These are phyloP conservation scores for Hamamelis virginiana DNA, from an alignment of 164 flowering plant species.

Conservation along the genomic window DNA sequence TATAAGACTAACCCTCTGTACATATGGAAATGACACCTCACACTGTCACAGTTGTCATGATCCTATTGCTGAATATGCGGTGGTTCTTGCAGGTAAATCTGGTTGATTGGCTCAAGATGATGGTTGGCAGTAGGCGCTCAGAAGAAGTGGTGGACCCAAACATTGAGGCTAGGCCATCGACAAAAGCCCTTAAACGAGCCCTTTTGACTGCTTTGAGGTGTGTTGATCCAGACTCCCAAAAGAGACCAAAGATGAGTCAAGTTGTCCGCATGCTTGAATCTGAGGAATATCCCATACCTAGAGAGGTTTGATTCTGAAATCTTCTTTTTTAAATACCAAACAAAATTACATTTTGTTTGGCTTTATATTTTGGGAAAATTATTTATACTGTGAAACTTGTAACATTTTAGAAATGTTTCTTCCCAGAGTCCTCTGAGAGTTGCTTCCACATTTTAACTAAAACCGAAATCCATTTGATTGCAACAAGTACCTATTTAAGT, in stretches of 20 bases:
- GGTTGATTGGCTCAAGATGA: conserved; percentile 88
- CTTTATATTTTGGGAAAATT: not conserved
- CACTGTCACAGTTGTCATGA: too few relatives aligned
- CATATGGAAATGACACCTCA: too few relatives aligned
- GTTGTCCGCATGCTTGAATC: conserved; percentile 92
- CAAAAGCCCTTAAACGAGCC: conserved; percentile 74
- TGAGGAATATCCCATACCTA: conserved; percentile 76
- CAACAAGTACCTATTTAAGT: too few relatives aligned
- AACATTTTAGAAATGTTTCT: too few relatives aligned
- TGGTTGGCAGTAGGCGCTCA: conserved; percentile 75
- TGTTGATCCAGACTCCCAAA: conserved; percentile 77
- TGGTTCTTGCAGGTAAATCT: conserved; percentile 63
- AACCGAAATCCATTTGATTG: too few relatives aligned
- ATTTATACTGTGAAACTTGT: too few relatives aligned
- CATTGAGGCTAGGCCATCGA: conserved; percentile 71
- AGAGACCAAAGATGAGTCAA: conserved; percentile 91
- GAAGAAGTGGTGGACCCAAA: conserved; percentile 88
- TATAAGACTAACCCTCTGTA: too few relatives aligned
- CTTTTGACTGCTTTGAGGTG: conserved; percentile 87
- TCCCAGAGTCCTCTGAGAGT: too few relatives aligned
- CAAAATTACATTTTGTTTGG: not conserved
- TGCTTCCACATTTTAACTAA: too few relatives aligned
- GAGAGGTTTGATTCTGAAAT: conserved; percentile 53
- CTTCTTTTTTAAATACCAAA: not conserved
- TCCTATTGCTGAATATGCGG: not conserved